Evolutionary conservation across 139 green algal species (phyloP).

Genomic region (Gonium pectorale): DNA sequence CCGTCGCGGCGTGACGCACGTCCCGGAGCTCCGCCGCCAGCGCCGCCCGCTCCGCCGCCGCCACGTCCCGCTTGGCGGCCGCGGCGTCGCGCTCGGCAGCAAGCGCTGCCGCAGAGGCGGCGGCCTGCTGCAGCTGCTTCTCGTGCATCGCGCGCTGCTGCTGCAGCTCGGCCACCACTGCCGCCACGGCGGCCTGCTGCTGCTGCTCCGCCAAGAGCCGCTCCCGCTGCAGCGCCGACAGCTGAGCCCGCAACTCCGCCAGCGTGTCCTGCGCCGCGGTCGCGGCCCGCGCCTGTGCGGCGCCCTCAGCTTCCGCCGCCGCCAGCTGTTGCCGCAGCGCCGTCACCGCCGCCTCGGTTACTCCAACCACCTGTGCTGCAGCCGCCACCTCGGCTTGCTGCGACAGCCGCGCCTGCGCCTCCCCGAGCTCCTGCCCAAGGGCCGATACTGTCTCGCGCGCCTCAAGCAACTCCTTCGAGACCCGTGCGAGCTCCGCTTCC

Average conservation of each 20-base stretch:
- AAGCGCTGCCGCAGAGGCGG: too few species aligned
- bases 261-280: not conserved
- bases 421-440: too few species aligned
- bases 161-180: not conserved
- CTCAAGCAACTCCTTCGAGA: too few species aligned
- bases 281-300: too few species aligned
- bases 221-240: not conserved
- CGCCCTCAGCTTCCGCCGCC: not conserved
- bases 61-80: not conserved
- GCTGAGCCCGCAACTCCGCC: not conserved
- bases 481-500: too few species aligned
- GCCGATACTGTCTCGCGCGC: too few species aligned
- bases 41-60: not conserved
- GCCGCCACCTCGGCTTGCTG: too few species aligned
- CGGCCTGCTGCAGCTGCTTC: not conserved
- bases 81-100: too few species aligned
- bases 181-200: not conserved
- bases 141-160: not conserved
- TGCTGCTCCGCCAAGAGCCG: not conserved
- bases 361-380: too few species aligned
- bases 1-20: not conserved
- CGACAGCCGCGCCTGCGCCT: too few species aligned
- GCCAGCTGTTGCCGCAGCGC: not conserved
- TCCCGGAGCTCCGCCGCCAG: slow-evolving; percentile 8
- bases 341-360: too few species aligned